A percentile compares a stretch with the other conserved stretches of the same genome.
Evolutionary conservation across 2,329 filamentous ascomycete species (phyloP).

Genomic region (Fusarium proliferatum): DNA sequence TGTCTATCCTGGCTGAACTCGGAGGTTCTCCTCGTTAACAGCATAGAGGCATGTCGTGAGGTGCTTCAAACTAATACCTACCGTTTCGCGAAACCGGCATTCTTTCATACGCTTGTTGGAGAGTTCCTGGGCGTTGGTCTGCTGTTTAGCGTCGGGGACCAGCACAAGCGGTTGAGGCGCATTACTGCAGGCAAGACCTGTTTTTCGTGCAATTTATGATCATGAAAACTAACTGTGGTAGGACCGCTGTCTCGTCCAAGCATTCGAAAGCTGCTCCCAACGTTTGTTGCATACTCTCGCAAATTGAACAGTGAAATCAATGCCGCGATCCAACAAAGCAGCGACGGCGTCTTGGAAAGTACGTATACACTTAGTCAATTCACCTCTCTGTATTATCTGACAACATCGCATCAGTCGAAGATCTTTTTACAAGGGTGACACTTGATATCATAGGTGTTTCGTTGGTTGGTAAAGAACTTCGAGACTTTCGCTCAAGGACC

Average conservation of each 20-base stretch:
- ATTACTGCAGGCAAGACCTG: background rate
- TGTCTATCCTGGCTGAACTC: constrained; percentile 23
- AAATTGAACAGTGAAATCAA: background rate
- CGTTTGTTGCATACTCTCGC: background rate
- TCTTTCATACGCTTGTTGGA: constrained; percentile 27
- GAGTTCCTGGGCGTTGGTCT: constrained; percentile 23
- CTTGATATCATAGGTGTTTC: constrained; percentile 24
- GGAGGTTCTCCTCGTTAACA: constrained; percentile 23
- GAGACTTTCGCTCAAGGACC: constrained; percentile 1
- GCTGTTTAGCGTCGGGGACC: constrained; percentile 17
- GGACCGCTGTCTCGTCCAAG: constrained; percentile 15
- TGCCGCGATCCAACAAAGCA: background rate
- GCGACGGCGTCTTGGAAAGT: background rate
- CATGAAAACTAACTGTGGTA: background rate
- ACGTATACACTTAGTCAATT: accelerated
- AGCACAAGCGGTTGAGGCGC: constrained; percentile 25
- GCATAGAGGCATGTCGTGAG: constrained; percentile 17
- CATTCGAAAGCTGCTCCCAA: constrained; percentile 5
- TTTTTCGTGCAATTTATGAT: accelerated
- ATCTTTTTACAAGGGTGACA: background rate
- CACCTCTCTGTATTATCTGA: background rate
- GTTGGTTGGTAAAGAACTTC: constrained; percentile 2
- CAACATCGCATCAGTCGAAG: background rate
- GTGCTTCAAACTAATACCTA: constrained; percentile 23
- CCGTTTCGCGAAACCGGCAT: constrained; percentile 16